Evolutionary conservation across 2,329 filamentous ascomycete species (phyloP).

Genomic region (Aspergillus uvarum): DNA sequence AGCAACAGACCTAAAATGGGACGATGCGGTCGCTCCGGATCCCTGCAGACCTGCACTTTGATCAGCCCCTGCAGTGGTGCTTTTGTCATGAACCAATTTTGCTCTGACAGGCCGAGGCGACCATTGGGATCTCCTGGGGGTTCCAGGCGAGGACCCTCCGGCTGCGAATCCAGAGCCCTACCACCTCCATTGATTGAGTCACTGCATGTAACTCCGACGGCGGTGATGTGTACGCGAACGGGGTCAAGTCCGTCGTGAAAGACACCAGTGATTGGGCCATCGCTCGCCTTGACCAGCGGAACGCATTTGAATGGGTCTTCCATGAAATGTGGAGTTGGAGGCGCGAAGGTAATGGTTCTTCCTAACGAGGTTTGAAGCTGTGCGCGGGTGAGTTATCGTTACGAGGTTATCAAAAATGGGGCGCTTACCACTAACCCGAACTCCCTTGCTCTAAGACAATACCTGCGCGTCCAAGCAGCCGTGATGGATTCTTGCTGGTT

Average conservation of each 20-base stretch:
- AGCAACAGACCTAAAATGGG: constrained; percentile 15
- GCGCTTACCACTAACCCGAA: constrained; percentile 14
- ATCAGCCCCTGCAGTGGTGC: constrained; percentile 11
- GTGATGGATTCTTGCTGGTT: constrained; percentile 11
- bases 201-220: constrained; percentile 18
- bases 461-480: constrained; percentile 13
- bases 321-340: neutral
- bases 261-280: constrained; percentile 17
- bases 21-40: constrained; percentile 9
- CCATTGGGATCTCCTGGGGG: constrained; percentile 6
- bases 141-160: neutral
- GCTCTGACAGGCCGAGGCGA: too few species aligned
- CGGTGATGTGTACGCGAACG: neutral
- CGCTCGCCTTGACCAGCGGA: constrained; percentile 8
- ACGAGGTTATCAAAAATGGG: neutral
- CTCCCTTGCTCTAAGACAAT: neutral
- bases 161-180: too few species aligned
- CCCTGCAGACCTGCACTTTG: constrained; percentile 16
- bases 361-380: constrained; percentile 17
- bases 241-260: constrained; percentile 17
- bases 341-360: constrained; percentile 16
- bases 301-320: constrained; percentile 3
- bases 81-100: constrained; percentile 16
- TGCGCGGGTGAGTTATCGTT: constrained; percentile 2
- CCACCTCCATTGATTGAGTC: neutral